Evolutionary conservation across 2,329 filamentous ascomycete species (phyloP).

Genomic region (Juglanconis sp.): DNA sequence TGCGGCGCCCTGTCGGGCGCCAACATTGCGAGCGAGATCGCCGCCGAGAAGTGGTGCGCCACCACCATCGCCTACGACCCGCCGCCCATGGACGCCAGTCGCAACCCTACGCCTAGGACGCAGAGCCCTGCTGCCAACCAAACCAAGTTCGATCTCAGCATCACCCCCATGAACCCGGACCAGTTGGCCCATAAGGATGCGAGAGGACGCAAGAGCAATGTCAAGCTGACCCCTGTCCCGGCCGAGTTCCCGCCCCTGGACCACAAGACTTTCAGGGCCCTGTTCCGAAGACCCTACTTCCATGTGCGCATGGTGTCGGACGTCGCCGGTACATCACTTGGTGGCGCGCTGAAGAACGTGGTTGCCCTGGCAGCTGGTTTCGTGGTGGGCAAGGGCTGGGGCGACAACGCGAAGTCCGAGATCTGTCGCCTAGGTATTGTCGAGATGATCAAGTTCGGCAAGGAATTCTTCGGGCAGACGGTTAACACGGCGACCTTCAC

Average conservation of each 20-base stretch:
- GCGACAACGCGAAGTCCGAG: slow-evolving; percentile 97
- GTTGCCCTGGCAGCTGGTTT: slow-evolving; percentile 93
- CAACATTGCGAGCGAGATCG: slow-evolving; percentile 95
- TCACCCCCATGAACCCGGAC: slow-evolving; percentile 43
- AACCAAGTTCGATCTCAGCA: slow-evolving; percentile 50
- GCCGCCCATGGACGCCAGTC: slow-evolving; percentile 76
- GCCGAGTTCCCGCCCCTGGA: slow-evolving; percentile 81
- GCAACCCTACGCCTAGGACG: slow-evolving; percentile 59
- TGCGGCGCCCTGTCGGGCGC: slow-evolving; percentile 93
- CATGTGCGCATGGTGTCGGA: slow-evolving; percentile 91
- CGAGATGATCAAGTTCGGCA: slow-evolving; percentile 95
- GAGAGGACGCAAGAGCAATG: slow-evolving; percentile 63
- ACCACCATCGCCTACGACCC: slow-evolving; percentile 97
- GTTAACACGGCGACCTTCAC: slow-evolving; percentile 85
- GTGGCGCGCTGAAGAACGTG: slow-evolving; percentile 94
- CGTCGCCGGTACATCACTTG: slow-evolving; percentile 93
- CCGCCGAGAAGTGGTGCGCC: slow-evolving; percentile 93
- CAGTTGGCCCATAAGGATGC: slow-evolving; percentile 61
- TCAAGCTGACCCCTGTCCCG: slow-evolving; percentile 72
- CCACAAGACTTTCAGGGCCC: slow-evolving; percentile 74
- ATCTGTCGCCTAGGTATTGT: slow-evolving; percentile 94
- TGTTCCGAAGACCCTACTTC: slow-evolving; percentile 97
- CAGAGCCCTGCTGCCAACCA: slow-evolving; percentile 39
- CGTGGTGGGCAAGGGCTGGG: slow-evolving; percentile 93
- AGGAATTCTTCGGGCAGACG: slow-evolving; percentile 84